Evolutionary conservation across 345 rosid species (phyloP).

Genomic region (Trapa bicornis): DNA sequence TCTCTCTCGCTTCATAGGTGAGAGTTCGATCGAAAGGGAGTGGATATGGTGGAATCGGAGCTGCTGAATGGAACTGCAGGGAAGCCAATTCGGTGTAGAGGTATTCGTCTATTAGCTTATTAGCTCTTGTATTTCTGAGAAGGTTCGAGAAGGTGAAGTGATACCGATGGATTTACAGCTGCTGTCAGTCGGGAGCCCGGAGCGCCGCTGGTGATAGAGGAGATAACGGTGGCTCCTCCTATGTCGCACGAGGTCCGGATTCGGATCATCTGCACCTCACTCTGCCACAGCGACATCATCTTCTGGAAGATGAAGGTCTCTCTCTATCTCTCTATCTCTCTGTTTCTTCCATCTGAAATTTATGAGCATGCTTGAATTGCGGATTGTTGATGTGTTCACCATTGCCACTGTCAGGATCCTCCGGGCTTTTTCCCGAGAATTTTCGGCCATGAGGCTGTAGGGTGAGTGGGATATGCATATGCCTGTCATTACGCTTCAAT

Average conservation of each 20-base stretch:
- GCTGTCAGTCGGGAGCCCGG: conserved; percentile 61
- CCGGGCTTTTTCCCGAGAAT: conserved; percentile 68
- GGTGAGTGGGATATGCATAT: conserved; percentile 31
- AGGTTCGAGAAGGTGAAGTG: neutral
- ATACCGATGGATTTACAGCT: conserved; percentile 22
- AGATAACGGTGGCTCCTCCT: conserved; percentile 64
- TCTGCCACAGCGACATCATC: conserved; percentile 63
- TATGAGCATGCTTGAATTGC: too few species aligned
- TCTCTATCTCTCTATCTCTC: neutral
- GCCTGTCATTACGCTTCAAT: neutral
- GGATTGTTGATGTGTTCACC: neutral
- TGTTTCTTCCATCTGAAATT: neutral
- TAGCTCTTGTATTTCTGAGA: neutral
- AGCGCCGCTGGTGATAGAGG: conserved; percentile 68
- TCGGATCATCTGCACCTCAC: conserved; percentile 58
- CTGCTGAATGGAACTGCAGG: neutral
- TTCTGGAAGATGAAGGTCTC: conserved; percentile 66
- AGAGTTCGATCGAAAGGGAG: too few species aligned
- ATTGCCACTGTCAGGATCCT: conserved; percentile 29
- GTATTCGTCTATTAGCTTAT: neutral
- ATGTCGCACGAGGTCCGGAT: conserved; percentile 60
- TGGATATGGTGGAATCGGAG: too few species aligned
- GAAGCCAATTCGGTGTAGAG: conserved; percentile 19
- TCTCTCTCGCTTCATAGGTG: too few species aligned
- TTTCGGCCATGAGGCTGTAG: conserved; percentile 84